Conservation (phyloP, 2,329 filamentous ascomycete genomes). For the Aschersonia sp. region DNA sequence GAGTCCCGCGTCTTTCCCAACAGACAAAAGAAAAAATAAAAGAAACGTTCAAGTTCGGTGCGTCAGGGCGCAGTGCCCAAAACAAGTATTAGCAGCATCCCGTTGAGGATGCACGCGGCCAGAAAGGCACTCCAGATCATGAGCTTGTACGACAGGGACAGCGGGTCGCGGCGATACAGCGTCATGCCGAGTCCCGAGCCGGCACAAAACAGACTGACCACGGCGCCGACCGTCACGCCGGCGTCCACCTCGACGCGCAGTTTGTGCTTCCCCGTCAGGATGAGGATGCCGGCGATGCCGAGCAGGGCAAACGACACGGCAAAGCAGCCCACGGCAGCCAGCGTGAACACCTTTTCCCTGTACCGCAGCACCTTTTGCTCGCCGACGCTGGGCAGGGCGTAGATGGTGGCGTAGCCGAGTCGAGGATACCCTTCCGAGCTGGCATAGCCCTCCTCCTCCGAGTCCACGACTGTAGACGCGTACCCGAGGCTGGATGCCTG, state of each 20-base stretch:
- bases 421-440: slow-evolving; percentile 35
- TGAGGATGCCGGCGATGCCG: slow-evolving; percentile 48
- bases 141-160: slow-evolving; percentile 27
- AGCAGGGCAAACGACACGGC: slow-evolving; percentile 48
- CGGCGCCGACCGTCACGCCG: slow-evolving; percentile 54
- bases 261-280: slow-evolving; percentile 52
- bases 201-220: slow-evolving; percentile 50
- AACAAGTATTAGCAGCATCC: slow-evolving; percentile 27
- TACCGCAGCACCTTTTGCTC: slow-evolving; percentile 35
- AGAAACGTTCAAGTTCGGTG: slow-evolving; percentile 2
- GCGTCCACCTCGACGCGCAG: slow-evolving; percentile 58
- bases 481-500: slow-evolving; percentile 13
- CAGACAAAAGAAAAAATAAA: too few relatives aligned
- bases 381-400: slow-evolving; percentile 35
- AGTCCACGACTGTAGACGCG: slow-evolving; percentile 18
- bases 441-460: slow-evolving; percentile 33
- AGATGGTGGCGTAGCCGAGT: slow-evolving; percentile 37
- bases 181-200: slow-evolving; percentile 46
- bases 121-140: slow-evolving; percentile 23
- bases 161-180: slow-evolving; percentile 32
- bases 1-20: too few relatives aligned
- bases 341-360: slow-evolving; percentile 40
- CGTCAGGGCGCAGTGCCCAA: slow-evolving; percentile 21
- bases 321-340: slow-evolving; percentile 38
- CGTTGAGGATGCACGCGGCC: slow-evolving; percentile 25